These are phyloP conservation scores for Metschnikowia colocasiae DNA, from an alignment of 805 yeast genomes.

Conservation along the genomic window DNA sequence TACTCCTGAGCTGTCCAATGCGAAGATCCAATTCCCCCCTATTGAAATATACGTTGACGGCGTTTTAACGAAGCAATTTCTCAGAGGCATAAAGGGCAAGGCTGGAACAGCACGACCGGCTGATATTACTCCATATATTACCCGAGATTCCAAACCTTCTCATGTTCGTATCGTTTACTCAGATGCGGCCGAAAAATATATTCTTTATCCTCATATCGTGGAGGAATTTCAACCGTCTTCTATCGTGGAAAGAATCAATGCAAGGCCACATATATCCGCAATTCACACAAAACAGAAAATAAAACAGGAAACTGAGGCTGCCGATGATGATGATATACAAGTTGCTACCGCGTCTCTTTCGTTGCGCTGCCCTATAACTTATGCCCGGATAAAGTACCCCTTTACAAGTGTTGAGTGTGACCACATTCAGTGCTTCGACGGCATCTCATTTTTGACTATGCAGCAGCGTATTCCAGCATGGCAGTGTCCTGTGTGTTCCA, in stretches of 20 bases:
- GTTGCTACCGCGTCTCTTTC: slow-evolving; percentile 65
- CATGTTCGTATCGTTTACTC: slow-evolving; percentile 54
- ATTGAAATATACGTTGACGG: slow-evolving; percentile 65
- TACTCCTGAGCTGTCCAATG: slow-evolving; percentile 23
- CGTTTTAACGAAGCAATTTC: slow-evolving; percentile 35
- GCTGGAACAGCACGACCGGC: slow-evolving; percentile 82
- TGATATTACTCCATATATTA: slow-evolving; percentile 54
- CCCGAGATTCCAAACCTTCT: slow-evolving; percentile 26
- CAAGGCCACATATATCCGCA: slow-evolving; percentile 50
- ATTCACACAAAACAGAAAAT: slow-evolving; percentile 50
- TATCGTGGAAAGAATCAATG: slow-evolving; percentile 19
- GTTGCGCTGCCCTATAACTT: slow-evolving; percentile 76
- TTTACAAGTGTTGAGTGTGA: slow-evolving; percentile 65
- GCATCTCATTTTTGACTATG: slow-evolving; percentile 62
- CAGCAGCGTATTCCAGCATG: slow-evolving; percentile 82
- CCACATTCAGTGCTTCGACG: slow-evolving; percentile 90
- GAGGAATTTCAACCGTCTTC: slow-evolving; percentile 29
- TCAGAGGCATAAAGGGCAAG: slow-evolving; percentile 69
- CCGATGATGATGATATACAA: slow-evolving; percentile 65
- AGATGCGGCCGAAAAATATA: slow-evolving; percentile 48
- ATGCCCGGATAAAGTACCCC: slow-evolving; percentile 66
- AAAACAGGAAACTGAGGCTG: slow-evolving; percentile 29
- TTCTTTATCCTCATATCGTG: slow-evolving; percentile 58
- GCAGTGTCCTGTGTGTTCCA: slow-evolving; percentile 82
- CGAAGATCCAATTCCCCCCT: slow-evolving; percentile 65